Base-by-base conservation (phyloP, 2,329 filamentous ascomycete genomes). In the Trichophyton mentagrophytes region DNA sequence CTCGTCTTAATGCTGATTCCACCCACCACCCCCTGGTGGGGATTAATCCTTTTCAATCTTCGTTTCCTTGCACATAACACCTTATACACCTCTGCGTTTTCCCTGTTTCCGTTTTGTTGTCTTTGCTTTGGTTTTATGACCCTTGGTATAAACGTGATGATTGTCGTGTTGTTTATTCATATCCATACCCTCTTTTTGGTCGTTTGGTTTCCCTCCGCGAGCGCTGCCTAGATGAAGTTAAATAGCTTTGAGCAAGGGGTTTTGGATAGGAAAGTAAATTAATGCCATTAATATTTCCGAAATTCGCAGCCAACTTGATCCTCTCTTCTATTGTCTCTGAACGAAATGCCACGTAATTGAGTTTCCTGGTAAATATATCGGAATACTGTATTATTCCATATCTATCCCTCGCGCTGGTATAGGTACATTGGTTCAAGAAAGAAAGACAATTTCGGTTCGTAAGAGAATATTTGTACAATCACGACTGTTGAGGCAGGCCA, bases 371-470 rank as follows among this genome's bases (percentile, higher is more conserved):
- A 22, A 17, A 58, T 61, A 36, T 57, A 40, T 57, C 38, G 40
- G 55, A 40, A 38, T 38, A 47, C 27, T 49, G 20, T 40, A 46
- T 17, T 38, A 42, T 58, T 17, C 30, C 44, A 47, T 22, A n/a
- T 53, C 49, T 30, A 53, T 53, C n/a, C 49, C 20, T 47, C 47
- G 59, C 51, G 42, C 40, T 20, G 38, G 57, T 36, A 59, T 33
- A 59, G 57, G 57, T 59, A 59, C 57, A 59, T 20, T 4, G 40
- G 38, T 58, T 62, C 30, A 59, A 62, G 64, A 60, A 53, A 57
- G 59, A 63, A 55, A 59, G 57, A 40, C 42, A 40, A 30, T 51
- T 57, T 42, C 15, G 30, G 55, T 42, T 57, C 55, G 55, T 57
- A 57, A 57, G n/a, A 40, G 38, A 20, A 20, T 38, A 57, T n/a